A percentile compares a stretch with the other conserved stretches of the same genome.
These are phyloP conservation scores for Hymenoscyphus albidus DNA, from an alignment of 2,329 filamentous ascomycete species.

Conservation along the genomic window DNA sequence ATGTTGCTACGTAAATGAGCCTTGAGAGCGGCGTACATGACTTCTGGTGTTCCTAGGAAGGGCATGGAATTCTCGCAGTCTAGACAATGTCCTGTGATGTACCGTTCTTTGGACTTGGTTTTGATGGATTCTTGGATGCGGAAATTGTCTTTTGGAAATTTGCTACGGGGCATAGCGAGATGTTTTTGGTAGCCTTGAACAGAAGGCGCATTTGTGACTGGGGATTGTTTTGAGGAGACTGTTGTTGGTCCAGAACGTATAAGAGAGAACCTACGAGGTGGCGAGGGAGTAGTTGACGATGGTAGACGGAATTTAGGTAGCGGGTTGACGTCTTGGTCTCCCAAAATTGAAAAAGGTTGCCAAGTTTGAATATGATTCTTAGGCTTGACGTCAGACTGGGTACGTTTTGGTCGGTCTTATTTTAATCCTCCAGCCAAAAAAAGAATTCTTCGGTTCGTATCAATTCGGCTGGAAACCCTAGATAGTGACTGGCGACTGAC, in stretches of 20 bases:
- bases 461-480: too few species aligned
- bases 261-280: not conserved
- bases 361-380: not conserved
- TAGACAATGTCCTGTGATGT: not conserved
- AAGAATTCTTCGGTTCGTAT: too few species aligned
- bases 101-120: not conserved
- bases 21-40: not conserved
- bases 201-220: not conserved
- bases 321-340: not conserved
- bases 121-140: not conserved
- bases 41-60: not conserved
- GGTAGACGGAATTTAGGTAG: not conserved
- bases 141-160: not conserved
- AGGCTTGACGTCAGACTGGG: too few species aligned
- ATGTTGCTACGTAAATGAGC: not conserved
- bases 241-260: not conserved
- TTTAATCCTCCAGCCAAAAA: too few species aligned
- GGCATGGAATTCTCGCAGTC: not conserved
- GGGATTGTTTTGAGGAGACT: not conserved
- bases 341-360: not conserved
- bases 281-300: not conserved
- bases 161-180: not conserved
- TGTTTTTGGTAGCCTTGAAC: not conserved
- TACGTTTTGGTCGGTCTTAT: too few species aligned
- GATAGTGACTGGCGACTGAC: too few species aligned